A percentile compares a stretch with the other conserved stretches of the same genome.
These are phyloP conservation scores for Solanum peruvianum DNA, from an alignment of 257 asterid genomes.

Conservation along the genomic window DNA sequence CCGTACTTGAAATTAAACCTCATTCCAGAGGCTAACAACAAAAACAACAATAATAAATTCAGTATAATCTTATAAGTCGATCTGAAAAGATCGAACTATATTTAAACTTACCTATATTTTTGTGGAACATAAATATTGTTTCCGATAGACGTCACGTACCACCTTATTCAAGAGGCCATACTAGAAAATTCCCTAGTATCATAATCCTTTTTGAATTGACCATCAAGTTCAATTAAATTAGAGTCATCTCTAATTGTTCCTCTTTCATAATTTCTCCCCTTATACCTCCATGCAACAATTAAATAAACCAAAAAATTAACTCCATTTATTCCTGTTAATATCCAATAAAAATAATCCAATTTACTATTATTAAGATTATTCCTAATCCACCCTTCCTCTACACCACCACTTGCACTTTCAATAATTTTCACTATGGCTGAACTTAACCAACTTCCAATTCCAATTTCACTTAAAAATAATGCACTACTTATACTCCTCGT, in stretches of 20 bases:
- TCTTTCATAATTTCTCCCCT: constrained; percentile 19
- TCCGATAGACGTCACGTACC: background rate
- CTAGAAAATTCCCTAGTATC: background rate
- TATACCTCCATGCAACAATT: constrained; percentile 28
- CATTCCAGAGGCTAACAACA: background rate
- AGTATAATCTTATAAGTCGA: background rate
- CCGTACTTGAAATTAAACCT: background rate
- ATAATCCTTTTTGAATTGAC: background rate
- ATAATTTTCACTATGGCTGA: constrained; percentile 50
- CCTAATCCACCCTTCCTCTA: constrained; percentile 43
- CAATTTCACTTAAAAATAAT: constrained; percentile 63
- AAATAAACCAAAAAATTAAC: constrained; percentile 44
- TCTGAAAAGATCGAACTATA: background rate
- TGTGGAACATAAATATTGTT: accelerated
- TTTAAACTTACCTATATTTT: accelerated
- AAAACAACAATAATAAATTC: background rate
- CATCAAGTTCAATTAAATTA: constrained; percentile 1
- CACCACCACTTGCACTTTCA: constrained; percentile 34
- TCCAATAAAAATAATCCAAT: constrained; percentile 59
- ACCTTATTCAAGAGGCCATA: background rate
- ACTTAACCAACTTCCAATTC: constrained; percentile 79
- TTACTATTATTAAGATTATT: constrained; percentile 36
- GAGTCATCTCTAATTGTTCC: constrained; percentile 19
- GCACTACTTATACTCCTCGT: constrained; percentile 78
- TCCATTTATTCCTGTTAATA: constrained; percentile 39